Percentiles rank a stretch among this genome's conserved stretches.
phyloP scores from a whole-genome alignment of 2,329 filamentous ascomycete species.

The Endocalyx cinctus region DNA sequence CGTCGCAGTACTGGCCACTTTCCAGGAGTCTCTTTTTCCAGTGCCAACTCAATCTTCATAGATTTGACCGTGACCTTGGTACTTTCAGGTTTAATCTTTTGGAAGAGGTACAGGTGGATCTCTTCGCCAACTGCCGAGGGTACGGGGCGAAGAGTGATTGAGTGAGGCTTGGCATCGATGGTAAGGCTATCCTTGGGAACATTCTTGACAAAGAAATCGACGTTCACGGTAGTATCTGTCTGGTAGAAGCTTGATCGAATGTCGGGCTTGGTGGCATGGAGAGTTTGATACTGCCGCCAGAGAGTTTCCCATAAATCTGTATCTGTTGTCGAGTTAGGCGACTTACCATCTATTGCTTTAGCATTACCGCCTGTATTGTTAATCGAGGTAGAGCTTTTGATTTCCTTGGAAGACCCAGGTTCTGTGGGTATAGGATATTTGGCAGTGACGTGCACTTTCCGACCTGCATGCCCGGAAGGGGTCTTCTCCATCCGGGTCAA shows the following conservation, averaged over 20 bases:
- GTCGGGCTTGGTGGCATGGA: conserved; percentile 23
- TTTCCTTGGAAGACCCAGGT: conserved; percentile 16
- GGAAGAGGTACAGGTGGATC: conserved; percentile 62
- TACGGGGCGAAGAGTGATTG: conserved; percentile 35
- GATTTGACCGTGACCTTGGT: conserved; percentile 64
- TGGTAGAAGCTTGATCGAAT: conserved; percentile 39
- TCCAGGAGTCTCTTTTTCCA: conserved; percentile 62
- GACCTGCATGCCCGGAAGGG: conserved; percentile 37
- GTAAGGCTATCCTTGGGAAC: conserved; percentile 35
- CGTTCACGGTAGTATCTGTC: conserved; percentile 29
- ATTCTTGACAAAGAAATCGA: conserved; percentile 37
- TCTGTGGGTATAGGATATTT: conserved; percentile 26
- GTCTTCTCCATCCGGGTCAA: conserved; percentile 40
- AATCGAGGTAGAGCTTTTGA: not conserved
- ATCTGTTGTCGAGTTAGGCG: conserved; percentile 1
- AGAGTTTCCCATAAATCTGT: conserved; percentile 14
- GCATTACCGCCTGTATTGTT: conserved; percentile 2
- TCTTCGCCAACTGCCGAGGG: conserved; percentile 43
- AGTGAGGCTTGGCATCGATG: conserved; percentile 27
- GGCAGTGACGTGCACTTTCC: conserved; percentile 38
- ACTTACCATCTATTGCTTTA: not conserved
- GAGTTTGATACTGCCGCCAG: conserved; percentile 13
- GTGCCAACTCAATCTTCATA: conserved; percentile 73
- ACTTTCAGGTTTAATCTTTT: conserved; percentile 54
- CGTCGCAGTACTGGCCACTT: conserved; percentile 60